Percentiles rank a stretch among this genome's conserved stretches.
Evolutionary conservation across 2,329 filamentous ascomycete genomes (phyloP).

Genomic region (Oidium heveae): DNA sequence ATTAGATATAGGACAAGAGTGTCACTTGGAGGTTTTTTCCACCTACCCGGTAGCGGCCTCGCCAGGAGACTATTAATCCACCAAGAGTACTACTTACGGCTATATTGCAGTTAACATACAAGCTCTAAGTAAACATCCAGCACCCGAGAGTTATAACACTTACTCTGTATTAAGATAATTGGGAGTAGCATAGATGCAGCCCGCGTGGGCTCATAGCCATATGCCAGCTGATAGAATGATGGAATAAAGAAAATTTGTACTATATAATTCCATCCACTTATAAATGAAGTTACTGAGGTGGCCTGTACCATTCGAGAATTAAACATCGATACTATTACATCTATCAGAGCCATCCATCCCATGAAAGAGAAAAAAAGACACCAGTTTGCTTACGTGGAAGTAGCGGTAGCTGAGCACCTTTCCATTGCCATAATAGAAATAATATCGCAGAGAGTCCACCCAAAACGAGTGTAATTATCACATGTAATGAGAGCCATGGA

Average conservation of each 20-base stretch:
- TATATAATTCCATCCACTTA: neutral
- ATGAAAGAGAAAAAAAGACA: too few species aligned
- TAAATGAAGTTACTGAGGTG: neutral
- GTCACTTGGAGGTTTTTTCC: too few species aligned
- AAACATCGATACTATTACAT: conserved; percentile 32
- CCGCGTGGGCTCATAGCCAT: neutral
- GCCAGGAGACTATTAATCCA: too few species aligned
- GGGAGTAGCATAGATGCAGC: neutral
- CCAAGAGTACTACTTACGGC: neutral
- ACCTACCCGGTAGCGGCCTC: too few species aligned
- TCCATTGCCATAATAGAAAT: conserved; percentile 51
- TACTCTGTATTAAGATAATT: neutral
- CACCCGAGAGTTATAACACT: too few species aligned
- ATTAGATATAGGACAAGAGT: neutral
- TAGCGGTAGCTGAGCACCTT: conserved; percentile 41
- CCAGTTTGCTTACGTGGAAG: too few species aligned
- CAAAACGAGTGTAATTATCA: conserved; percentile 28
- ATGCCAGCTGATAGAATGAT: neutral
- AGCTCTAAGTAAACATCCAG: too few species aligned
- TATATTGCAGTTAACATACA: neutral
- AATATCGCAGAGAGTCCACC: conserved; percentile 26
- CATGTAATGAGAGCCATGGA: conserved; percentile 23
- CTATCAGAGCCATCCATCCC: too few species aligned
- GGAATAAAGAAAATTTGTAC: neutral
- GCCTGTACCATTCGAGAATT: conserved; percentile 17